phyloP scores from a whole-genome alignment of 1,284 basidiomycete genomes.

The Fomitopsis schrenkii region DNA sequence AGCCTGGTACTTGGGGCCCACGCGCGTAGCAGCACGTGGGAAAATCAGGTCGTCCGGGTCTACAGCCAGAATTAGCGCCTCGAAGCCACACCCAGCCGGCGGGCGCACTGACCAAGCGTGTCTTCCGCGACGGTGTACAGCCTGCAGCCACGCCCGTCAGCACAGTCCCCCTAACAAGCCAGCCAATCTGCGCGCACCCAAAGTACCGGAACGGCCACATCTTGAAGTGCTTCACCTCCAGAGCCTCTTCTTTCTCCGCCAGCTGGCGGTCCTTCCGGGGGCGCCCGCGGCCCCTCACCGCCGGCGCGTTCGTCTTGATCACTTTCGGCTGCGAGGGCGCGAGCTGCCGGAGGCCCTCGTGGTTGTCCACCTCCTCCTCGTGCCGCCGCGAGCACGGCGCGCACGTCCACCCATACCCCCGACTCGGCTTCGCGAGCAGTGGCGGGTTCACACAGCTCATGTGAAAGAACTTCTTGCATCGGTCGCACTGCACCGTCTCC shows the following conservation, averaged over 20 bases:
- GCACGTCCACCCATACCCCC: constrained; percentile 98
- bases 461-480: constrained; percentile 93
- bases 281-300: constrained; percentile 62
- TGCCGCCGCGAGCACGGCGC: constrained; percentile 87
- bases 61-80: constrained; percentile 28
- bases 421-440: constrained; percentile 90
- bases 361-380: constrained; percentile 83
- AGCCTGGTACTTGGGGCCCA: constrained; percentile 86
- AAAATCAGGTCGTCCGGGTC: constrained; percentile 95
- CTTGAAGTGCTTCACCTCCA: constrained; percentile 79
- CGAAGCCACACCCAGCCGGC: constrained; percentile 1
- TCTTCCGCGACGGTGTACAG: constrained; percentile 90
- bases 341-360: constrained; percentile 46
- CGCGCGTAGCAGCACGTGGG: constrained; percentile 83
- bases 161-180: constrained; percentile 2
- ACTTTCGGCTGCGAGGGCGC: constrained; percentile 43
- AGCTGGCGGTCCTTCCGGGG: constrained; percentile 67
- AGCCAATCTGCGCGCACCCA: constrained; percentile 55
- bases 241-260: constrained; percentile 72
- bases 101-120: constrained; percentile 63
- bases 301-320: constrained; percentile 64
- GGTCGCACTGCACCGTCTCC: constrained; percentile 91
- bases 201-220: constrained; percentile 98
- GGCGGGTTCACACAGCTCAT: constrained; percentile 94
- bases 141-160: constrained; percentile 34